These are phyloP conservation scores for Linderniella brevidens DNA, from an alignment of 257 asterid genomes.

Conservation along the genomic window DNA sequence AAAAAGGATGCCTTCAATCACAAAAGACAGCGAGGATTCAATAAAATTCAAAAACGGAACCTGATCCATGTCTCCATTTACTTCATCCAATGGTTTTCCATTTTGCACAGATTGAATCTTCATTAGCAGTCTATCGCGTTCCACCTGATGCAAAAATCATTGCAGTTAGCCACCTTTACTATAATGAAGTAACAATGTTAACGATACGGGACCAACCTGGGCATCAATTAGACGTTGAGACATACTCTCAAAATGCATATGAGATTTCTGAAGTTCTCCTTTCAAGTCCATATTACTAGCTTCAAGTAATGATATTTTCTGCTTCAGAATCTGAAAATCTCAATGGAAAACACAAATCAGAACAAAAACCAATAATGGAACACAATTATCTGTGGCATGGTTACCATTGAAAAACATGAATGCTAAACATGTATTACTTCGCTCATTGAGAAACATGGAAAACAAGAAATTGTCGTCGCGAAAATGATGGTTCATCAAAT, in stretches of 20 bases:
- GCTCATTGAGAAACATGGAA: too few species aligned
- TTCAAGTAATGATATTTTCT: slow-evolving; percentile 80
- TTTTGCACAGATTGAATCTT: slow-evolving; percentile 50
- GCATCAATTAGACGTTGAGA: slow-evolving; percentile 67
- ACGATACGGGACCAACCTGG: slow-evolving; percentile 37
- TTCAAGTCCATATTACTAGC: slow-evolving; percentile 63
- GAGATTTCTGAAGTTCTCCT: slow-evolving; percentile 54
- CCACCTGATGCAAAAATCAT: slow-evolving; percentile 30
- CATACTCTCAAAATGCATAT: slow-evolving; percentile 40
- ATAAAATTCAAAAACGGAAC: slow-evolving; percentile 28
- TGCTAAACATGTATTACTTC: too few species aligned
- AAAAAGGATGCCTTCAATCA: too few species aligned
- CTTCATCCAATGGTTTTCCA: slow-evolving; percentile 52
- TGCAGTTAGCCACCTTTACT: not conserved
- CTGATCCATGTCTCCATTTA: slow-evolving; percentile 32
- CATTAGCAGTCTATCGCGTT: slow-evolving; percentile 61
- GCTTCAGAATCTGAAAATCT: slow-evolving; percentile 58
- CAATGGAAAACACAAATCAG: too few species aligned
- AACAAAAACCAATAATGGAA: too few species aligned
- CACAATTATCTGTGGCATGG: too few species aligned
- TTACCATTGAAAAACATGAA: too few species aligned
- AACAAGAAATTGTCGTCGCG: too few species aligned
- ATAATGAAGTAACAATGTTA: not conserved
- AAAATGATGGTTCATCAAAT: too few species aligned
- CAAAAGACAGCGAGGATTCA: too few species aligned